These are phyloP conservation scores for Eimeria falciformis DNA, from an alignment of 169 alveolate genomes.

Conservation along the genomic window DNA sequence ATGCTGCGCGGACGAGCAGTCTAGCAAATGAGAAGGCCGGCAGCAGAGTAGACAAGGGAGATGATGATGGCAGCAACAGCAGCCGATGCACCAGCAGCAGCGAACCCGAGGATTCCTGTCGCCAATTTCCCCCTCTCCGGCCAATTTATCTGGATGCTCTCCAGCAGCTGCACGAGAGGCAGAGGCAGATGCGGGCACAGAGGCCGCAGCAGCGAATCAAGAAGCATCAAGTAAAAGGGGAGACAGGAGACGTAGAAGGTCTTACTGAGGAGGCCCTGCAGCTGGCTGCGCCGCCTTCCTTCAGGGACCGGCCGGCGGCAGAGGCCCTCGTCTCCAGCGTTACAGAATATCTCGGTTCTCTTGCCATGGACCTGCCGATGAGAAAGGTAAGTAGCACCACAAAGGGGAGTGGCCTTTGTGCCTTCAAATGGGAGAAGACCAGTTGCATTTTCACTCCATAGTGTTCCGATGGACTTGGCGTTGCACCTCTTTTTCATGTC, in stretches of 20 bases:
- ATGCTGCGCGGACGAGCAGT: not conserved
- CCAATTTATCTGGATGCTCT: conserved; percentile 56
- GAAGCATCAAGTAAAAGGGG: not conserved
- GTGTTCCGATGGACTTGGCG: too few relatives aligned
- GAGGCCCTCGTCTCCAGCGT: conserved; percentile 44
- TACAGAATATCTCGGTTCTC: conserved; percentile 34
- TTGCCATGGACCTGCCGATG: conserved; percentile 49
- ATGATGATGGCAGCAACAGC: not conserved
- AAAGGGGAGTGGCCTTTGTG: too few relatives aligned
- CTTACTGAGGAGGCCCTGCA: conserved; percentile 65
- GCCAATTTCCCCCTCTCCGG: conserved; percentile 41
- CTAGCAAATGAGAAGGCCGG: not conserved
- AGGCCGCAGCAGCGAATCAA: conserved; percentile 31
- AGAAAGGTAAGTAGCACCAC: conserved; percentile 13
- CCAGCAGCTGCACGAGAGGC: conserved; percentile 67
- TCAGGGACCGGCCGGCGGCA: conserved; percentile 49
- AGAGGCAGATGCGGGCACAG: conserved; percentile 40
- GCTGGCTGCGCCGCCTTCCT: conserved; percentile 58
- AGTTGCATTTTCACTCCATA: too few relatives aligned
- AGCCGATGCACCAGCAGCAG: conserved; percentile 35
- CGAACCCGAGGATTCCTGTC: conserved; percentile 15
- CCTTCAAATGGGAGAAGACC: too few relatives aligned
- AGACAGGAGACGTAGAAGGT: conserved; percentile 11
- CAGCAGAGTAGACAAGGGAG: too few relatives aligned
- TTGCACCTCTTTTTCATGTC: too few relatives aligned